Percentiles rank a stretch among this genome's conserved stretches.
Conservation (phyloP, 331 rosid genomes). For the Pyracantha coccinea region DNA sequence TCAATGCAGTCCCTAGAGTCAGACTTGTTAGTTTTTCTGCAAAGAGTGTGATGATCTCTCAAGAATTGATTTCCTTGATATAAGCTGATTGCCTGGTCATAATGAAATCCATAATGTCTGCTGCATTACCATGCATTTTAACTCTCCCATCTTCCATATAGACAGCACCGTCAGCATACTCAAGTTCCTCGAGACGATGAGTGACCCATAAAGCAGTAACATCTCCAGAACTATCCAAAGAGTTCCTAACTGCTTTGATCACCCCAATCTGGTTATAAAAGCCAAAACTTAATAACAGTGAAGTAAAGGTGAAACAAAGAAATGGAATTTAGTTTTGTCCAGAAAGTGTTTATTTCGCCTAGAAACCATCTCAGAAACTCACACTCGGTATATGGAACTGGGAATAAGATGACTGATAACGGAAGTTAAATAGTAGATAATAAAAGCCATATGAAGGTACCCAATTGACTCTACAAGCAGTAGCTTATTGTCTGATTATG, state of each 20-base stretch:
- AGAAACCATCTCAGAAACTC: neutral
- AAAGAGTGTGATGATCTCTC: neutral
- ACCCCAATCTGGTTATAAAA: slow-evolving; percentile 50
- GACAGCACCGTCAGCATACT: slow-evolving; percentile 84
- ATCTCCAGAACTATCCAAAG: slow-evolving; percentile 58
- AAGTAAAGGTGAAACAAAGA: neutral
- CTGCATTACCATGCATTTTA: slow-evolving; percentile 49
- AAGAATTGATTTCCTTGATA: slow-evolving; percentile 40
- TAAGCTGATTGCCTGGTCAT: slow-evolving; percentile 61
- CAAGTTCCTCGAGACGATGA: slow-evolving; percentile 91
- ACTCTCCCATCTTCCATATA: slow-evolving; percentile 90
- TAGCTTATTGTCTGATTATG: neutral
- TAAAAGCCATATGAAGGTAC: neutral
- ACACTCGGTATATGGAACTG: neutral
- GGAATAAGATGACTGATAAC: neutral
- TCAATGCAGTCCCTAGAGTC: neutral
- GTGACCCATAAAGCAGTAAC: slow-evolving; percentile 93
- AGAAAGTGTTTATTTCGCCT: neutral
- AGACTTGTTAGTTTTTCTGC: neutral
- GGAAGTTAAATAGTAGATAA: neutral
- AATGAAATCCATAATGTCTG: slow-evolving; percentile 51
- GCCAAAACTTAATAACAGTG: neutral
- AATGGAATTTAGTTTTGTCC: neutral
- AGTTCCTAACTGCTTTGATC: slow-evolving; percentile 68
- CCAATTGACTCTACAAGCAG: neutral